phyloP scores from a whole-genome alignment of 23 red algal species.

The Cyanidium caldarium region DNA sequence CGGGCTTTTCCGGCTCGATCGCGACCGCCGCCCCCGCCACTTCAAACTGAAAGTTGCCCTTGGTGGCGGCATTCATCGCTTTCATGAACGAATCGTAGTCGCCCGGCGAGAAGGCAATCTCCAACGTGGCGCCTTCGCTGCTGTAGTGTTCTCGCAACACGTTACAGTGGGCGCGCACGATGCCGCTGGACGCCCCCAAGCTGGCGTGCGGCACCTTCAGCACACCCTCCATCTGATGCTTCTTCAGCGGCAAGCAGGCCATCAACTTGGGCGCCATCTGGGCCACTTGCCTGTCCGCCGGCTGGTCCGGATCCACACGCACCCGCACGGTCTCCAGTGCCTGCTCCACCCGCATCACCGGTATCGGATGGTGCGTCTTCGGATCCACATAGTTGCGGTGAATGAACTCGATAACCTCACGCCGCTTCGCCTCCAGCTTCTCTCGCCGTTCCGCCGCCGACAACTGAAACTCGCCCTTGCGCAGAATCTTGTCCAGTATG shows the following conservation, averaged over 20 bases:
- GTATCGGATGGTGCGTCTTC: conserved; percentile 15
- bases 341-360: conserved; percentile 40
- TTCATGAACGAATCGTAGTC: conserved; percentile 61
- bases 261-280: conserved; percentile 25
- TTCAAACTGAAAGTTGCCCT: conserved; percentile 57
- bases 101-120: conserved; percentile 36
- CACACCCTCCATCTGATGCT: conserved; percentile 34
- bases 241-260: conserved; percentile 49
- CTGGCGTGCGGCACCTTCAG: conserved; percentile 18
- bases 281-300: conserved; percentile 31
- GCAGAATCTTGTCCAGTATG: conserved; percentile 33
- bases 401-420: conserved; percentile 43
- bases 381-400: conserved; percentile 51
- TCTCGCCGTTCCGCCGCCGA: conserved; percentile 40
- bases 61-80: conserved; percentile 38
- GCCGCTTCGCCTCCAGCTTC: conserved; percentile 45
- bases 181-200: conserved; percentile 21
- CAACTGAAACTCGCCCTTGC: conserved; percentile 65
- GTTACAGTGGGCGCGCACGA: conserved; percentile 24
- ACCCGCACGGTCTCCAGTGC: conserved; percentile 32
- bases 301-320: conserved; percentile 39
- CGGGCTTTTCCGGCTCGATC: background rate
- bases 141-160: conserved; percentile 37
- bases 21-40: conserved; percentile 10
- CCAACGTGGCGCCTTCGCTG: conserved; percentile 30